Percentiles rank a stretch among this genome's conserved stretches.
Conservation (phyloP, 2,329 filamentous ascomycete species). For the Clonostachys chloroleuca region DNA sequence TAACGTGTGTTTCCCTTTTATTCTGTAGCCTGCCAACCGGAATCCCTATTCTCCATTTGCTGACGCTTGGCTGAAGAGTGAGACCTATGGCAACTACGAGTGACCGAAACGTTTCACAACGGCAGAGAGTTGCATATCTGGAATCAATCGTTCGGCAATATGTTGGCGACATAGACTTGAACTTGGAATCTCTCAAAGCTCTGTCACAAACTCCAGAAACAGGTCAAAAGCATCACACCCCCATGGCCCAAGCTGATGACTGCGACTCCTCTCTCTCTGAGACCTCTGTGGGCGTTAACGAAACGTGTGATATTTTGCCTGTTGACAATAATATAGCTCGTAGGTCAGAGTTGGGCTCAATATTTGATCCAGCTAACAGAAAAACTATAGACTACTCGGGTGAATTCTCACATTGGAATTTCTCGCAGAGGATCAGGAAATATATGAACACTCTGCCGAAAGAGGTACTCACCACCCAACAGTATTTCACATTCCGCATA, state of each 20-base stretch:
- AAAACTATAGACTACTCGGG: conserved; percentile 38
- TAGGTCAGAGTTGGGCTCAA: conserved; percentile 12
- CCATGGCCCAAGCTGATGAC: too few relatives aligned
- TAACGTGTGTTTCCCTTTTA: conserved; percentile 1
- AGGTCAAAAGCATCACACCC: too few relatives aligned
- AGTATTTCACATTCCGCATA: conserved; percentile 10
- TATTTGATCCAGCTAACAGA: conserved; percentile 1
- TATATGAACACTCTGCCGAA: conserved; percentile 25
- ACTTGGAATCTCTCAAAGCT: too few relatives aligned
- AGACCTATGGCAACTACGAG: not conserved
- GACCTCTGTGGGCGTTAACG: conserved; percentile 17
- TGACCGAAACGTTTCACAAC: conserved; percentile 1
- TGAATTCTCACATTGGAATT: conserved; percentile 49
- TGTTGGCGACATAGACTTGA: conserved; percentile 25
- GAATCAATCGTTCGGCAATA: conserved; percentile 42
- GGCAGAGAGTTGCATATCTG: conserved; percentile 18
- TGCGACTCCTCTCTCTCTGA: too few relatives aligned
- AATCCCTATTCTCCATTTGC: not conserved
- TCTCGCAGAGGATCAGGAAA: conserved; percentile 42
- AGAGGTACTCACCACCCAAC: too few relatives aligned
- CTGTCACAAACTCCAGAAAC: too few relatives aligned
- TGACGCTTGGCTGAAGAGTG: not conserved
- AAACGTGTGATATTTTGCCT: conserved; percentile 31
- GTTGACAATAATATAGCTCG: conserved; percentile 33
- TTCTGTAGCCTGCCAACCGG: not conserved